Conservation (phyloP, 176 grass and related monocot genomes). For the Carex scoparia region DNA sequence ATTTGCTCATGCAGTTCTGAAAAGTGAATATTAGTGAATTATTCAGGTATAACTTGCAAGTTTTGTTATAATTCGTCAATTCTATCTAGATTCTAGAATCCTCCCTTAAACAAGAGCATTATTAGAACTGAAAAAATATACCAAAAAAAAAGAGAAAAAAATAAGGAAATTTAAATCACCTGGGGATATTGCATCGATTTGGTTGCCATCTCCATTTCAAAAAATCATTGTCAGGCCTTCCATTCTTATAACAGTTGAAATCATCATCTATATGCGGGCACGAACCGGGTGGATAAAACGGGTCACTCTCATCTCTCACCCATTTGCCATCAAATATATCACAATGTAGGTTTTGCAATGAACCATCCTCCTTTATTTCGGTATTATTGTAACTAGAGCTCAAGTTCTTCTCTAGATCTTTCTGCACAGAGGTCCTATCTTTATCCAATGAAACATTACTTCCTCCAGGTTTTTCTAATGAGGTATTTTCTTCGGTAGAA, state of each 20-base stretch:
- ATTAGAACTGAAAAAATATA: not conserved
- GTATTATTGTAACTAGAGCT: not conserved
- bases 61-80: not conserved
- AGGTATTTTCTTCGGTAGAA: not conserved
- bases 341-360: slow-evolving; percentile 18
- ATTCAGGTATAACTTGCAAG: not conserved
- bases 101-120: not conserved
- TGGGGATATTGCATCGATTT: slow-evolving; percentile 57
- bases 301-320: slow-evolving; percentile 62
- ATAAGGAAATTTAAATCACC: slow-evolving; percentile 10
- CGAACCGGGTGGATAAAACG: slow-evolving; percentile 49
- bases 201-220: slow-evolving; percentile 92
- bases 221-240: slow-evolving; percentile 54
- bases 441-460: slow-evolving; percentile 10
- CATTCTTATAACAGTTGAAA: slow-evolving; percentile 91
- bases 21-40: too few relatives aligned
- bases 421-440: not conserved
- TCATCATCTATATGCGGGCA: slow-evolving; percentile 60
- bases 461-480: not conserved
- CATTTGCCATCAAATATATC: slow-evolving; percentile 69
- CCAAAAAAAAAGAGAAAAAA: not conserved
- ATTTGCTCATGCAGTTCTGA: not conserved
- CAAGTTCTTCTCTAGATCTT: slow-evolving; percentile 8
- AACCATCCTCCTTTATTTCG: not conserved
- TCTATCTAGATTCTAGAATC: not conserved